Base-by-base conservation (phyloP, 345 rosid species). In the Laguncularia racemosa region DNA sequence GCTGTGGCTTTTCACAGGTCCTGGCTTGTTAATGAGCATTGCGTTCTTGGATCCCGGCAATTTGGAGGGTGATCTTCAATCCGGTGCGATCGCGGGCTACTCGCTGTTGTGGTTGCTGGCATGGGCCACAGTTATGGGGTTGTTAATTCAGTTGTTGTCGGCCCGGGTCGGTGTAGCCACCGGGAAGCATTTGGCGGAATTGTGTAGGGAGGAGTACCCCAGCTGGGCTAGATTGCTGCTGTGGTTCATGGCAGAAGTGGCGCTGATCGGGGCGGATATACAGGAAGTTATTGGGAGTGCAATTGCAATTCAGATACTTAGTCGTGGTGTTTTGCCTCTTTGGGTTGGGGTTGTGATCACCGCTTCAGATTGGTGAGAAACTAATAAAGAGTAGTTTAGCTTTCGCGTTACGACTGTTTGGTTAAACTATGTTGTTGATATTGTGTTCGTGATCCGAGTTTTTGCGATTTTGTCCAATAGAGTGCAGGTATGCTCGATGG, bases 211-310 rank as follows among this genome's bases (percentile, higher is more conserved):
- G 45, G 79, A 75, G 62, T 75, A 75, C 51, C 79, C 79, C 18
- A 50, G 28, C 1, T 75, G 79, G 79, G 75, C 79, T 23, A 18
- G 73, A 33, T 61, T 70, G 65, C 53, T 67, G 43, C 59, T 75
- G 19, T 75, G 79, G 79, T 20, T 75, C 60, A 75, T 75, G 79
- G 71, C 79, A 17, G 79, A 75, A 52, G 26, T 75, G 73, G 79
- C 79, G 20, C 50, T 75, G 48, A 75, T 75, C 20, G 79, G 79
- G 7, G 75, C 79, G 47, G 79, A 75, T 54, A 75, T 75, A 33
- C 79, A 75, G 60, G 79, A 75, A 57, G 79, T 75, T 54, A 75
- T 75, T 58, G 79, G 79, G 21, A 75, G 79, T 52, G 79, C 79
- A 44, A 71, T 75, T 64, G 79, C 76, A 16, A 48, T 70, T 16